Conservation (phyloP, 768 basidiomycete genomes). For the Leucocoprinus sp. region DNA sequence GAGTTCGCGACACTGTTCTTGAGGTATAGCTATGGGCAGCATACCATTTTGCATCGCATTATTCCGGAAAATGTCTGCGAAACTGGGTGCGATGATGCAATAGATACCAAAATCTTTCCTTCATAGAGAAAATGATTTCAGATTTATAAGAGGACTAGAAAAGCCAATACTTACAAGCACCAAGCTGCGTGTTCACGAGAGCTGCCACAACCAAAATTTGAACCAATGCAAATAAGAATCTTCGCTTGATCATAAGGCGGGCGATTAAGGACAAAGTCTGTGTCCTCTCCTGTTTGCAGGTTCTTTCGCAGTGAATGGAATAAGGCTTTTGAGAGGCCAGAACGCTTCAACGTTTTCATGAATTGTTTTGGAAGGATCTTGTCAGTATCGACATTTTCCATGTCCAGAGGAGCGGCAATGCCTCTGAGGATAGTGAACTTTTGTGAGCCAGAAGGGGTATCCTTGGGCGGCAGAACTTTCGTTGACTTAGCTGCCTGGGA, state of each 20-base stretch:
- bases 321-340: conserved; percentile 74
- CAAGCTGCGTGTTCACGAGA: conserved; percentile 89
- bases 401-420: conserved; percentile 70
- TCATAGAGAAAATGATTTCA: conserved; percentile 2
- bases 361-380: conserved; percentile 95
- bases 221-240: conserved; percentile 77
- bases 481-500: conserved; percentile 24
- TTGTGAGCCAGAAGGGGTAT: conserved; percentile 39
- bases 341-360: conserved; percentile 85
- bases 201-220: conserved; percentile 88
- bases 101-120: conserved; percentile 89
- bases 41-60: conserved; percentile 93
- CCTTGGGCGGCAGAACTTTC: conserved; percentile 29
- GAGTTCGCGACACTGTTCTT: conserved; percentile 61
- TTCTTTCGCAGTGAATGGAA: conserved; percentile 80
- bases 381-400: conserved; percentile 86
- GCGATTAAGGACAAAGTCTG: conserved; percentile 80
- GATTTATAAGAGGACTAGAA: neutral
- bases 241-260: conserved; percentile 67
- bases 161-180: conserved; percentile 54
- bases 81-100: conserved; percentile 80
- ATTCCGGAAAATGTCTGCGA: conserved; percentile 86
- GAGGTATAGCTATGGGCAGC: conserved; percentile 69
- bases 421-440: conserved; percentile 70
- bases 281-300: conserved; percentile 68